Percentiles rank a stretch among this genome's conserved stretches.
Evolutionary conservation across 139 green algal genomes (phyloP).

Genomic region (Monoraphidium neglectum): DNA sequence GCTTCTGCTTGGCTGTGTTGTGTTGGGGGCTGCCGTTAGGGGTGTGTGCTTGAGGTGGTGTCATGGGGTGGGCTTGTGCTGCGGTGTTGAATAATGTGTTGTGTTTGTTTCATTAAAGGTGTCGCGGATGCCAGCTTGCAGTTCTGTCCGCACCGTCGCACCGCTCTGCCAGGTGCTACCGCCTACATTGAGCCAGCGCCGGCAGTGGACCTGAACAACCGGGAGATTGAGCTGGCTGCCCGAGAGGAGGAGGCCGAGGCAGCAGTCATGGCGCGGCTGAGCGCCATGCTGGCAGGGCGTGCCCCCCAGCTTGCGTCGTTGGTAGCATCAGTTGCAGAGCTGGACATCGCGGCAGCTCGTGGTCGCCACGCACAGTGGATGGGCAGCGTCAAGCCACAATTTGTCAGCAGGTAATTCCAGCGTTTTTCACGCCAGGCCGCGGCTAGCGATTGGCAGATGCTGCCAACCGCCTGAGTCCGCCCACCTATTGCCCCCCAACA

Average conservation of each 20-base stretch:
- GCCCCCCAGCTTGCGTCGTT: conserved; percentile 25
- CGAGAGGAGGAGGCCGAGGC: conserved; percentile 63
- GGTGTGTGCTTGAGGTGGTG: not conserved
- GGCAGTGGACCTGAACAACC: conserved; percentile 82
- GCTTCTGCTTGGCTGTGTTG: no score
- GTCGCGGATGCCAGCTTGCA: no score
- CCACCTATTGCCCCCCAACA: no score
- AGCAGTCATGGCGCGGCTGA: conserved; percentile 10
- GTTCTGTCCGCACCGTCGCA: no score
- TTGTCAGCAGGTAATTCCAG: conserved; percentile 11
- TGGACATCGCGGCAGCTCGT: conserved; percentile 73
- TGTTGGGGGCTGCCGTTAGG: no score
- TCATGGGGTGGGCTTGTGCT: not conserved
- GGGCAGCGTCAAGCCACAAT: conserved; percentile 33
- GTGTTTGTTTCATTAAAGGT: no score
- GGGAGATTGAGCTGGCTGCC: conserved; percentile 60
- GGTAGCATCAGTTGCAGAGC: conserved; percentile 40
- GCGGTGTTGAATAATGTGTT: not conserved
- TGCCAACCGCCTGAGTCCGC: no score
- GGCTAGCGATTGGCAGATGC: conserved; percentile 8
- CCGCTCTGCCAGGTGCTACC: conserved; percentile 74
- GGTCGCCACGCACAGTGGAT: conserved; percentile 67
- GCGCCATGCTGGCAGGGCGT: conserved; percentile 13
- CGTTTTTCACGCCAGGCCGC: not conserved
- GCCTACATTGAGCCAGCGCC: conserved; percentile 86